phyloP scores from a whole-genome alignment of 352 stramenopile genomes.

The Lagenidium giganteum region DNA sequence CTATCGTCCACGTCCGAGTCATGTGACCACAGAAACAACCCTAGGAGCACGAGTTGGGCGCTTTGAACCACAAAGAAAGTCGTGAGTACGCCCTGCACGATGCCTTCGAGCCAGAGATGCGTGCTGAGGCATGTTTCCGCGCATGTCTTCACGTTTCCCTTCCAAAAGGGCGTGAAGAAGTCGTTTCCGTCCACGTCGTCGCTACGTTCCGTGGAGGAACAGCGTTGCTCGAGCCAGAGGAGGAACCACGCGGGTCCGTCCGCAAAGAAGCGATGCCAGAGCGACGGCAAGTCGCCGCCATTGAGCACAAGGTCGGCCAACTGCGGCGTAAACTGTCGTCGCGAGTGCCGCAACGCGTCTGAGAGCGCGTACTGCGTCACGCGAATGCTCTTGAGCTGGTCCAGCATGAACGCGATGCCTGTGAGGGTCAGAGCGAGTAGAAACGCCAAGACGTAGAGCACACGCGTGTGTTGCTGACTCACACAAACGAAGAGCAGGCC shows the following conservation, averaged over 20 bases:
- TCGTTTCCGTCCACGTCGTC: conserved; percentile 14
- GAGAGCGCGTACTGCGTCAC: conserved; percentile 28
- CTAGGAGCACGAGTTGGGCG: conserved; percentile 6
- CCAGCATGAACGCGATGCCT: conserved; percentile 5
- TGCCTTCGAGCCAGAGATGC: conserved; percentile 1
- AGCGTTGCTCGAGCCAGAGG: conserved; percentile 26
- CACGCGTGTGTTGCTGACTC: not conserved
- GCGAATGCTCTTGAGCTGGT: conserved; percentile 23
- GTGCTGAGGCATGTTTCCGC: not conserved
- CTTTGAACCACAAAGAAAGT: not conserved
- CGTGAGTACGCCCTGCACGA: conserved; percentile 2
- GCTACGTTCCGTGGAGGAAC: not conserved
- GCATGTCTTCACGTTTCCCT: not conserved
- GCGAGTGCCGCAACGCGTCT: not conserved
- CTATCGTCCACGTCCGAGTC: conserved; percentile 2
- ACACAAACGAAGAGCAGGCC: not conserved
- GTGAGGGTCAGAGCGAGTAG: conserved; percentile 4
- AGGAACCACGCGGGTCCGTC: conserved; percentile 43
- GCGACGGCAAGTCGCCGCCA: conserved; percentile 24
- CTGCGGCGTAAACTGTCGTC: conserved; percentile 12
- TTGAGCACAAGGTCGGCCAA: conserved; percentile 27
- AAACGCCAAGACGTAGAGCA: conserved; percentile 10
- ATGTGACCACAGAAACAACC: conserved; percentile 4
- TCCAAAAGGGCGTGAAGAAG: conserved; percentile 30
- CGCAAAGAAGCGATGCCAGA: conserved; percentile 44